Evolutionary conservation across 2,329 filamentous ascomycete genomes (phyloP).

Genomic region (Ascosphaera apis): DNA sequence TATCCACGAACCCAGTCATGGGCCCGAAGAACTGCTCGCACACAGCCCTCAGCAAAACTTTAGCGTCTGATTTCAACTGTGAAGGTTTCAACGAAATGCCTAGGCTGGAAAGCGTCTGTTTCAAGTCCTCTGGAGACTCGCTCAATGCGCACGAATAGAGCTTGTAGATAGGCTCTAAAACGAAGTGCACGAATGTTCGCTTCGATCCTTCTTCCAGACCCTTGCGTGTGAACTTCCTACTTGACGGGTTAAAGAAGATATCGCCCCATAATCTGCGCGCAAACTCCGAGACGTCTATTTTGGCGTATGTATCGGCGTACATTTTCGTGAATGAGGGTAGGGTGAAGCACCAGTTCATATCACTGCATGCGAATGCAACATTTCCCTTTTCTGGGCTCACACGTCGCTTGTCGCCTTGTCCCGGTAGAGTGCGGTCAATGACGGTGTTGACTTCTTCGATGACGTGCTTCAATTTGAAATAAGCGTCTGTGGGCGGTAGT

Average conservation of each 20-base stretch:
- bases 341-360: constrained; percentile 94
- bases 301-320: constrained; percentile 75
- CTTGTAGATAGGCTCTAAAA: constrained; percentile 95
- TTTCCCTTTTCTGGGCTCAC: constrained; percentile 94
- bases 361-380: constrained; percentile 84
- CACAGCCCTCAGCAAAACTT: constrained; percentile 65
- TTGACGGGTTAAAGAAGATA: constrained; percentile 81
- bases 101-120: constrained; percentile 50
- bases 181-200: constrained; percentile 79
- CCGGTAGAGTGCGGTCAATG: constrained; percentile 70
- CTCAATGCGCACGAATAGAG: constrained; percentile 88
- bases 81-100: constrained; percentile 79
- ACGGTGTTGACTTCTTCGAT: constrained; percentile 93
- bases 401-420: constrained; percentile 53
- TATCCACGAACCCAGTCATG: constrained; percentile 78
- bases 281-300: constrained; percentile 64
- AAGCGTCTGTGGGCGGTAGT: constrained; percentile 80
- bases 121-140: constrained; percentile 65
- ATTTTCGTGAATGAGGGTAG: constrained; percentile 84
- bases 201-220: constrained; percentile 56
- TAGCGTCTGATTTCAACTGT: constrained; percentile 76
- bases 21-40: constrained; percentile 92
- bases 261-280: constrained; percentile 79
- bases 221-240: constrained; percentile 79
- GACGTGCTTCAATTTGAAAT: constrained; percentile 98